phyloP scores from a whole-genome alignment of 2,329 filamentous ascomycete species.

The Fusarium subglutinans region DNA sequence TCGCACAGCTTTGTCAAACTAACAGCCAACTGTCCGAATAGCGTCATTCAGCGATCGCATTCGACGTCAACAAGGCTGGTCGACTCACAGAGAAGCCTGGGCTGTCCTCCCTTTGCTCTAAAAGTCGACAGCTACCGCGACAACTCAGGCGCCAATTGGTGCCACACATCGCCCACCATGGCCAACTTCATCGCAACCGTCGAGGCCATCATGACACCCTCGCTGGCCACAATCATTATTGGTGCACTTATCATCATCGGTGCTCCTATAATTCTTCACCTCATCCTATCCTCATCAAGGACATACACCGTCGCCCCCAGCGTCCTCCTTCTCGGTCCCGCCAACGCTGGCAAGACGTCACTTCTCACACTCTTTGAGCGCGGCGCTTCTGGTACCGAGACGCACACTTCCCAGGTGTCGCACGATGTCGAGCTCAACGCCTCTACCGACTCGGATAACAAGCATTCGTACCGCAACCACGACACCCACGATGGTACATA shows the following conservation, averaged over 20 bases:
- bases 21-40: background rate
- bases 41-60: background rate
- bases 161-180: constrained; percentile 46
- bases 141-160: constrained; percentile 21
- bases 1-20: constrained; percentile 25
- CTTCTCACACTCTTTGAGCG: constrained; percentile 79
- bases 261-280: constrained; percentile 81
- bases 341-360: constrained; percentile 86
- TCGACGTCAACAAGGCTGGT: background rate
- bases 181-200: constrained; percentile 52
- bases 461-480: constrained; percentile 63
- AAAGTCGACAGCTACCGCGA: background rate
- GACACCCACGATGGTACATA: constrained; percentile 64
- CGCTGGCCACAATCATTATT: constrained; percentile 69
- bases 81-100: background rate
- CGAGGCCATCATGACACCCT: constrained; percentile 68
- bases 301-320: constrained; percentile 75
- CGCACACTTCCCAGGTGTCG: constrained; percentile 64
- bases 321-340: constrained; percentile 83
- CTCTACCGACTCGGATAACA: constrained; percentile 55
- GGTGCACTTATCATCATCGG: constrained; percentile 76
- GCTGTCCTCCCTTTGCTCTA: background rate
- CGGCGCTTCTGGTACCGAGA: constrained; percentile 56
- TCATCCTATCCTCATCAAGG: constrained; percentile 73
- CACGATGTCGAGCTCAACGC: constrained; percentile 65